Evolutionary conservation across 2,329 filamentous ascomycete genomes (phyloP).

Genomic region (Teratosphaeria destructans): DNA sequence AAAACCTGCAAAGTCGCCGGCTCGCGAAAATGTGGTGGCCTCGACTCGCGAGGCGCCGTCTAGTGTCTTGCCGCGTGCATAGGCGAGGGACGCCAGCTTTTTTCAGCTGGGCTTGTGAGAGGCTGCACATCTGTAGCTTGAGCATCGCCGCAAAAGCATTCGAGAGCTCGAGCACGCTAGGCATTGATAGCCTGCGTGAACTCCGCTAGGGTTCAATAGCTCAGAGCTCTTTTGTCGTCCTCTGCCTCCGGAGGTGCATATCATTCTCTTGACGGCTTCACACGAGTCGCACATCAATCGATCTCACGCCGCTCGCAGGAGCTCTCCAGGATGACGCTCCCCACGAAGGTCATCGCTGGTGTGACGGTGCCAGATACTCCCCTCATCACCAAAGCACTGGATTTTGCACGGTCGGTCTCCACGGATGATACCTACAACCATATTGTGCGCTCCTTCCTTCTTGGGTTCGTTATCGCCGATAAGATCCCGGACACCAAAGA

Average conservation of each 20-base stretch:
- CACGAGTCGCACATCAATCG: neutral
- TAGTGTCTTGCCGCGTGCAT: neutral
- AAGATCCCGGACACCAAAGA: constrained; percentile 19
- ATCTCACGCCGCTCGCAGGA: neutral
- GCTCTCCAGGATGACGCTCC: neutral
- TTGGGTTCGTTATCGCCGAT: constrained; percentile 27
- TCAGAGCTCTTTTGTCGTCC: neutral
- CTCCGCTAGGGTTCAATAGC: neutral
- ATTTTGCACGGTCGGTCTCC: constrained; percentile 21
- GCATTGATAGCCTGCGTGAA: neutral
- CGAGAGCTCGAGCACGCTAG: neutral
- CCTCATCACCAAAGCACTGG: constrained; percentile 27
- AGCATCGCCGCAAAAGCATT: neutral
- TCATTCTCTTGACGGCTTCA: neutral
- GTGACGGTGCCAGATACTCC: constrained; percentile 28
- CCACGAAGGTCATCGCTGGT: constrained; percentile 17
- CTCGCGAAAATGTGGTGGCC: neutral
- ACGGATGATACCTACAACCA: constrained; percentile 30
- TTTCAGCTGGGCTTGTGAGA: neutral
- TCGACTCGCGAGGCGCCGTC: neutral
- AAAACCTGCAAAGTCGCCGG: neutral
- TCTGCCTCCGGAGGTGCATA: neutral
- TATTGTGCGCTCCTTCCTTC: constrained; percentile 28
- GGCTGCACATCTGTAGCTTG: neutral
- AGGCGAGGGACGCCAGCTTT: neutral